Evolutionary conservation across 2,329 filamentous ascomycete species (phyloP).

Genomic region (Trichoderma atroviride): DNA sequence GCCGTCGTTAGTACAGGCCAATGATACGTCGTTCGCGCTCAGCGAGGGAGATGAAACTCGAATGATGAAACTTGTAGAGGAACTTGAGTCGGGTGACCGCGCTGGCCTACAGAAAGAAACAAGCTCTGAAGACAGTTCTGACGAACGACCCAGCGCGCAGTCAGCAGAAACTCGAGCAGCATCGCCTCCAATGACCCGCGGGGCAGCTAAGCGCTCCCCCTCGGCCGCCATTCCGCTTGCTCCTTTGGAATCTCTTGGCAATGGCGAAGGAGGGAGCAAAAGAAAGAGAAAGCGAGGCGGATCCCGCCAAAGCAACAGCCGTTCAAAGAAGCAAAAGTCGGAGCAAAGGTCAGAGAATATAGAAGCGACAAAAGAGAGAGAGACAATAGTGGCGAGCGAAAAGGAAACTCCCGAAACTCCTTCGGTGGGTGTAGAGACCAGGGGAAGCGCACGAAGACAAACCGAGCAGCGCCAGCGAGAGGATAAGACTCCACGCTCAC

Average conservation of each 20-base stretch:
- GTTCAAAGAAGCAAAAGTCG: constrained; percentile 39
- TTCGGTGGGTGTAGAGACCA: constrained; percentile 28
- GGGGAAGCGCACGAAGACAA: constrained; percentile 30
- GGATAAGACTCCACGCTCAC: constrained; percentile 3
- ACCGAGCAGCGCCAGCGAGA: constrained; percentile 25
- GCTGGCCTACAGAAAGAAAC: constrained; percentile 29
- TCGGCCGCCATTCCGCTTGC: constrained; percentile 34
- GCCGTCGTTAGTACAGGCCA: constrained; percentile 25
- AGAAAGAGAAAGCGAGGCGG: constrained; percentile 38
- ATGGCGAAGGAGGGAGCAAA: constrained; percentile 27
- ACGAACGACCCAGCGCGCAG: constrained; percentile 33
- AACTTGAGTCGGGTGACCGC: constrained; percentile 47
- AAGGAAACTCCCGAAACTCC: not conserved
- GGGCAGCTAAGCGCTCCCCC: constrained; percentile 23
- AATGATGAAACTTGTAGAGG: constrained; percentile 52
- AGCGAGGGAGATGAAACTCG: constrained; percentile 52
- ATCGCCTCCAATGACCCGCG: constrained; percentile 27
- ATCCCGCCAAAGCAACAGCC: constrained; percentile 30
- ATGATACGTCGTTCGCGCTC: constrained; percentile 44
- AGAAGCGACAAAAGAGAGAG: constrained; percentile 28
- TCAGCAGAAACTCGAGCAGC: constrained; percentile 29
- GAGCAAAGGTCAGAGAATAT: constrained; percentile 34
- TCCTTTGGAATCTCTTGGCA: constrained; percentile 27
- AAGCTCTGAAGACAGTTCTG: constrained; percentile 15
- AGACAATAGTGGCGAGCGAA: constrained; percentile 6